phyloP scores from a whole-genome alignment of 805 yeast genomes.

The Candida morakotiae region DNA sequence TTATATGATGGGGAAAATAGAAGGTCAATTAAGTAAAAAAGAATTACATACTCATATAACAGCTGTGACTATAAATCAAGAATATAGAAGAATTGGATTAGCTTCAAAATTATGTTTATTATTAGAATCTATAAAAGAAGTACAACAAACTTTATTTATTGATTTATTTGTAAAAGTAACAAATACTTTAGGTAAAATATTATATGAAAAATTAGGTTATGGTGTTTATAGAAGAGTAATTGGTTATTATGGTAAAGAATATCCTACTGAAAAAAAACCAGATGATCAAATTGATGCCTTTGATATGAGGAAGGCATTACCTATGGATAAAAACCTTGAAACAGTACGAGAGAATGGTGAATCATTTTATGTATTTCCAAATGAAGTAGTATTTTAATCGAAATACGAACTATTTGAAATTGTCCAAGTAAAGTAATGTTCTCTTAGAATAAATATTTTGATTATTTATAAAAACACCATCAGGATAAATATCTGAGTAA shows the following conservation, averaged over 20 bases:
- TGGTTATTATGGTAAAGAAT: conserved; percentile 70
- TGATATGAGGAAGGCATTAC: conserved; percentile 72
- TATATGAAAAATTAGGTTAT: conserved; percentile 87
- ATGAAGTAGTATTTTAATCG: conserved; percentile 55
- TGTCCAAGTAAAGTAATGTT: no score
- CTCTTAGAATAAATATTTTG: no score
- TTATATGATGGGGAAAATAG: conserved; percentile 95
- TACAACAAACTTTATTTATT: conserved; percentile 70
- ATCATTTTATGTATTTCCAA: conserved; percentile 56
- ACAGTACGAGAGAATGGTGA: conserved; percentile 62
- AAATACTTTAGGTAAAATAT: conserved; percentile 69
- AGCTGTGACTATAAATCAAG: conserved; percentile 85
- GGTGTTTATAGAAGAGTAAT: conserved; percentile 81
- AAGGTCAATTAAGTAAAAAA: conserved; percentile 58
- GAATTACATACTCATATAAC: conserved; percentile 98
- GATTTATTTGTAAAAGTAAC: conserved; percentile 91
- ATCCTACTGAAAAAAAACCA: conserved; percentile 38
- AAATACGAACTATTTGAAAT: background rate
- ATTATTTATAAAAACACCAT: no score
- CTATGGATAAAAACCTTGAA: conserved; percentile 49
- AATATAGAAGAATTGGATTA: conserved; percentile 78
- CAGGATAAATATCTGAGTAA: no score
- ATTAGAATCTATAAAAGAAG: conserved; percentile 66
- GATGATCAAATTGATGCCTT: conserved; percentile 81
- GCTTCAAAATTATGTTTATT: conserved; percentile 77